Evolutionary conservation across 2,329 filamentous ascomycete genomes (phyloP), one percentile per base, ranked within the genome.

Genomic region (Pseudogymnoascus sp.): DNA sequence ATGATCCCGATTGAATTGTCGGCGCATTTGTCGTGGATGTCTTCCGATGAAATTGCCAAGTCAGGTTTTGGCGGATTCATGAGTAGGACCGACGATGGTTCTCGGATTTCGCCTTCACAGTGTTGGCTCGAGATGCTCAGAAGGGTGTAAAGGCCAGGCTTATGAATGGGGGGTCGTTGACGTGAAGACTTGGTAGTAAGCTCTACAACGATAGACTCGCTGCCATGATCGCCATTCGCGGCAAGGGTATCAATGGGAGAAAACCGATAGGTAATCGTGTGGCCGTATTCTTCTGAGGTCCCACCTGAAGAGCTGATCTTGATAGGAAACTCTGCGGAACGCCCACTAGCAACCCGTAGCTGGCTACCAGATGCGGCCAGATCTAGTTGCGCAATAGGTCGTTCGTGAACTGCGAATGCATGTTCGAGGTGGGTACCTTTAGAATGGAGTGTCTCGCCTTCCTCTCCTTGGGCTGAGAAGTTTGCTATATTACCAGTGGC

Each of bases 1-100:
- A 89, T 85, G 62, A 99, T 82, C 41, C 95, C 95, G 66, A 99
- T 90, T 0, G 95, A 91, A 71, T 92, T 96, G 59, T 93, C 92
- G 37, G 93, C 93, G 74, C 95, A 99, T 73, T 96, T 96, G 75
- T 99, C 95, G 61, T 91, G 89, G 46, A 99, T 92, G 66, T 92
- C 88, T 69, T 96, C 89, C 6, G 86, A 82, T 33, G 83, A 83
- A 60, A 99, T 79, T 4, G 84, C 81, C 64, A 99, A 75, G 62
- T 88, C 85, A 8, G 95, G 95, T 75, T 96, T 88, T 0, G 95
- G 88, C 4, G 95, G 95, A 68, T 98, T 99, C 68, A 96, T 82
- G 62, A 99, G 79, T 64, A 96, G 81, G 74, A 93, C 98, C n/a
- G 93, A 95, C 2, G 93, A 90, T 28, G 95, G 95, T 74, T 99